A percentile compares a stretch with the other conserved stretches of the same genome.
These are phyloP conservation scores for Lepidium aucheri DNA, from an alignment of 345 rosid species.

Conservation along the genomic window DNA sequence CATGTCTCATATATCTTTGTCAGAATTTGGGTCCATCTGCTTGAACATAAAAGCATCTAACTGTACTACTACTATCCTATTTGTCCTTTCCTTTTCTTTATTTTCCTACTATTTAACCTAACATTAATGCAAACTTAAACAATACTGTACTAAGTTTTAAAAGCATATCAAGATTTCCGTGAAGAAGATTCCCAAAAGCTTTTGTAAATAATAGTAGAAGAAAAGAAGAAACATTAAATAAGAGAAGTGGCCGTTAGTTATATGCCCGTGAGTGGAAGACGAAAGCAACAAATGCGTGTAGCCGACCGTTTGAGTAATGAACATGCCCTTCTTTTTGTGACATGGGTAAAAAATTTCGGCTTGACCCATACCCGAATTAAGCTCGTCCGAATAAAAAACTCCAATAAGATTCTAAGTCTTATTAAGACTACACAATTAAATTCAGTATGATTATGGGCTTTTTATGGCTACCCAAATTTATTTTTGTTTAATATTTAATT, in stretches of 20 bases:
- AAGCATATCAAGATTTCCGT: slow-evolving; percentile 3
- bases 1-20: slow-evolving; percentile 10
- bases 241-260: slow-evolving; percentile 20
- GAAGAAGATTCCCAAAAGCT: slow-evolving; percentile 11
- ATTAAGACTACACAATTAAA: too few species aligned
- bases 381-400: too few species aligned
- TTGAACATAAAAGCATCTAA: not conserved
- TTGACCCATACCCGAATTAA: too few species aligned
- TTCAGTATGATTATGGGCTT: too few species aligned
- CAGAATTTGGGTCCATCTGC: slow-evolving; percentile 8
- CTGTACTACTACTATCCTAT: not conserved
- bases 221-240: not conserved
- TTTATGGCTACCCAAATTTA: too few species aligned
- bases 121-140: not conserved
- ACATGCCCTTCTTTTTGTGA: not conserved
- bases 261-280: not conserved
- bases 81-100: not conserved
- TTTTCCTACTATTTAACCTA: not conserved
- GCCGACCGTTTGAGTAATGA: slow-evolving; percentile 18
- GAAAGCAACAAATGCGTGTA: not conserved
- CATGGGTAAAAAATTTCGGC: too few species aligned
- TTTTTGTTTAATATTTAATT: too few species aligned
- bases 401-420: too few species aligned
- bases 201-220: not conserved
- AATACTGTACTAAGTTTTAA: not conserved